phyloP scores from a whole-genome alignment of 176 grass and related monocot genomes.

The Cenchrus americanus region DNA sequence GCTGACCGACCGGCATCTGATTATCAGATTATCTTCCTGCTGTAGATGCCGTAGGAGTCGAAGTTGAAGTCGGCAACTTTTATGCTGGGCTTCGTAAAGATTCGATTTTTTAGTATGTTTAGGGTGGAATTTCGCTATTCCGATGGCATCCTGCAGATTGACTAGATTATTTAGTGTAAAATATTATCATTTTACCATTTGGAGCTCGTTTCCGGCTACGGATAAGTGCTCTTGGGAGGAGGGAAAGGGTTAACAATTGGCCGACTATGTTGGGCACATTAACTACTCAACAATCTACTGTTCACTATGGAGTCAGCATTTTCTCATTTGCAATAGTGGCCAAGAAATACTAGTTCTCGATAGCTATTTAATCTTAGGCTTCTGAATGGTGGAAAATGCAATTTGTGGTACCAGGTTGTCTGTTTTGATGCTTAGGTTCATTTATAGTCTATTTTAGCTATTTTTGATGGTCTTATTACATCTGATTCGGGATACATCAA shows the following conservation, averaged over 20 bases:
- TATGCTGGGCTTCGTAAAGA: slow-evolving; percentile 7
- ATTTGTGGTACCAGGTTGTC: neutral
- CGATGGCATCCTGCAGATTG: neutral
- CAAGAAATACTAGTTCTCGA: neutral
- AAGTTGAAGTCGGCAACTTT: slow-evolving; percentile 30
- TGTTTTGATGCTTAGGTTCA: slow-evolving; percentile 31
- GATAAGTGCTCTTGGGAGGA: neutral
- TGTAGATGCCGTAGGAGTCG: slow-evolving; percentile 25
- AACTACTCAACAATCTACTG: no score
- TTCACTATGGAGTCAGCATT: no score
- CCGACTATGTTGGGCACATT: neutral
- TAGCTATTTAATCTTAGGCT: neutral
- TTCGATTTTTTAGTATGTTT: slow-evolving; percentile 26
- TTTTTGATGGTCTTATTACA: neutral
- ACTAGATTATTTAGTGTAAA: slow-evolving; percentile 11
- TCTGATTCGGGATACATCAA: slow-evolving; percentile 8
- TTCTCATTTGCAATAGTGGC: neutral
- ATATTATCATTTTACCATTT: slow-evolving; percentile 3
- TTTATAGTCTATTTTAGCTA: neutral
- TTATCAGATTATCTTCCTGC: neutral
- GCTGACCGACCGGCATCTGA: neutral
- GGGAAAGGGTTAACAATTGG: neutral
- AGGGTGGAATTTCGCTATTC: neutral
- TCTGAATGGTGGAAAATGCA: neutral
- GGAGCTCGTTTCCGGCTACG: neutral